A percentile compares a stretch with the other conserved stretches of the same genome.
Evolutionary conservation across 495 filamentous ascomycete species (phyloP).

Genomic region (Bathelium albidoporum): DNA sequence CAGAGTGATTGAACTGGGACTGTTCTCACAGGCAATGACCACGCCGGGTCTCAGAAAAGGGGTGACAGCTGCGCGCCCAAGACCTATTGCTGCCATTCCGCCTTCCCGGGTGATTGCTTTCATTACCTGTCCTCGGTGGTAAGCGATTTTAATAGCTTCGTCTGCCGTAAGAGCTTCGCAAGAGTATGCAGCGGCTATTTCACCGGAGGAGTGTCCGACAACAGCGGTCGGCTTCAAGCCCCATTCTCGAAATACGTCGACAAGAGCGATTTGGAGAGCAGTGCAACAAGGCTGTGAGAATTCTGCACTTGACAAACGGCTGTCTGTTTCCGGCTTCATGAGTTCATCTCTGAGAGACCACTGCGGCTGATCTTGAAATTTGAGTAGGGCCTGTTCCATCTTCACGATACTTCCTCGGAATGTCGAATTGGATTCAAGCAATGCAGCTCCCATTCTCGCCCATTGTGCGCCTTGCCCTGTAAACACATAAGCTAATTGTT

Average conservation of each 20-base stretch:
- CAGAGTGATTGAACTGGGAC: slow-evolving; percentile 25
- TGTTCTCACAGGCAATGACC: slow-evolving; percentile 28
- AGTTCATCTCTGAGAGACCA: slow-evolving; percentile 15
- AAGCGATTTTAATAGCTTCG: slow-evolving; percentile 37
- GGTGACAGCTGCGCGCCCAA: not conserved
- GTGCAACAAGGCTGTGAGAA: slow-evolving; percentile 21
- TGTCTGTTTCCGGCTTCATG: slow-evolving; percentile 12
- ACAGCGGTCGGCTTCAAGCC: slow-evolving; percentile 32
- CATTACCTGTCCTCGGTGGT: slow-evolving; percentile 29
- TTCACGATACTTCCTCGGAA: not conserved
- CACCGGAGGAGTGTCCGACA: slow-evolving; percentile 52
- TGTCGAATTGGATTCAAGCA: not conserved
- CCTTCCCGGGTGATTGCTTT: slow-evolving; percentile 1
- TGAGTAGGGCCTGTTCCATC: not conserved
- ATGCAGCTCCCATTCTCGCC: slow-evolving; percentile 29
- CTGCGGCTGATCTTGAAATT: not conserved
- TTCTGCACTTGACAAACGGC: slow-evolving; percentile 13
- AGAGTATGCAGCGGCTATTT: slow-evolving; percentile 55
- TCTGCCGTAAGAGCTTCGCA: slow-evolving; percentile 36
- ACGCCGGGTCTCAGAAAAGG: not conserved
- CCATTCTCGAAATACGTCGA: slow-evolving; percentile 22
- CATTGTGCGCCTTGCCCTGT: slow-evolving; percentile 42
- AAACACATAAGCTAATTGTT: slow-evolving; percentile 22
- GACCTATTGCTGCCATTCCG: slow-evolving; percentile 22
- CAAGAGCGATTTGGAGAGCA: slow-evolving; percentile 18